Percentiles rank a stretch among this genome's conserved stretches.
Evolutionary conservation across 2,329 filamentous ascomycete species (phyloP).

Genomic region (Emergomyces pasteurianus): DNA sequence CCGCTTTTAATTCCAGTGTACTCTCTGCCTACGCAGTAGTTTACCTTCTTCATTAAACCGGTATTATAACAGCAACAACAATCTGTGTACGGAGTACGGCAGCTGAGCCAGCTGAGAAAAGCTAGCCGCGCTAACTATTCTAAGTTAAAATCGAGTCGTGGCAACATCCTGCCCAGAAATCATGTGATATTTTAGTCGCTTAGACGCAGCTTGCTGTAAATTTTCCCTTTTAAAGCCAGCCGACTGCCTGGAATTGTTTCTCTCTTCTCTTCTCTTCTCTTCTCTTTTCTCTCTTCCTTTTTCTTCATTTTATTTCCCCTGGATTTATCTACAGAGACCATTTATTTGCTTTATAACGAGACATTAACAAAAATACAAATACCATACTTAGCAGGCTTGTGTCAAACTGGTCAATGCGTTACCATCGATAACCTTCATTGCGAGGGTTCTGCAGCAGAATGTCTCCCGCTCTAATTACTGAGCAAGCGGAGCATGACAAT

Average conservation of each 20-base stretch:
- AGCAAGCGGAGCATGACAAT: conserved; percentile 22
- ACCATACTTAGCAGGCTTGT: background rate
- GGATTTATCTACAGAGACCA: background rate
- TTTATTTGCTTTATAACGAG: background rate
- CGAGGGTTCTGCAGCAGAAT: conserved; percentile 11
- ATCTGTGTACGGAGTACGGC: too few species aligned
- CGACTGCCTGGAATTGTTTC: background rate
- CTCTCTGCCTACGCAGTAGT: too few species aligned
- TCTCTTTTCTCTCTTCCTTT: background rate
- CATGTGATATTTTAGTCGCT: background rate
- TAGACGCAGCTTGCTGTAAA: background rate
- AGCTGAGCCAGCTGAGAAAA: too few species aligned
- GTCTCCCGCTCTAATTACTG: conserved; percentile 21
- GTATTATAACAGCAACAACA: too few species aligned
- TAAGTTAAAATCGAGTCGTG: too few species aligned
- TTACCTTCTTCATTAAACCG: too few species aligned
- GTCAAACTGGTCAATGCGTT: background rate
- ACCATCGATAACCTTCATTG: background rate
- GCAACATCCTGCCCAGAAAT: too few species aligned
- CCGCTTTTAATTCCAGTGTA: too few species aligned
- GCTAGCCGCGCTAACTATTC: too few species aligned
- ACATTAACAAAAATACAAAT: background rate
- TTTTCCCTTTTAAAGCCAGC: background rate
- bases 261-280: too few species aligned
- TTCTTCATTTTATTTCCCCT: background rate